These are phyloP conservation scores for Claviceps sorghi DNA, from an alignment of 2,329 filamentous ascomycete species.

Conservation along the genomic window DNA sequence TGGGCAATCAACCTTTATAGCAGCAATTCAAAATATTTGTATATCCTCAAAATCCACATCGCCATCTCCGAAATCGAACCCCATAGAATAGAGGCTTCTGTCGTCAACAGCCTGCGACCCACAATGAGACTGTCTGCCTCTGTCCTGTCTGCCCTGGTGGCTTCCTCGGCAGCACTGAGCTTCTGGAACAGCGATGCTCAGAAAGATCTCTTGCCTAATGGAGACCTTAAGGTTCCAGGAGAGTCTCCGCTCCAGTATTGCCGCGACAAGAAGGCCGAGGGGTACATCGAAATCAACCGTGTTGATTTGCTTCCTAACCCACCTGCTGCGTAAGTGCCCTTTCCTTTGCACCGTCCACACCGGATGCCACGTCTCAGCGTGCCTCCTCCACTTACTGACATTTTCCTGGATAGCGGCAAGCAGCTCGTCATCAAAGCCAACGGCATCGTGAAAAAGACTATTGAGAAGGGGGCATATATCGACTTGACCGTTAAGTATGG, in stretches of 20 bases:
- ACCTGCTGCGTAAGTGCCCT: slow-evolving; percentile 51
- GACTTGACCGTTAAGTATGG: slow-evolving; percentile 84
- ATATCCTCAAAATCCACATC: neutral
- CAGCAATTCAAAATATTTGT: neutral
- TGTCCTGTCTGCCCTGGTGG: slow-evolving; percentile 30
- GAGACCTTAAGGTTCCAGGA: slow-evolving; percentile 57
- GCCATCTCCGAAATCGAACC: neutral
- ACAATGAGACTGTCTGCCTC: slow-evolving; percentile 27
- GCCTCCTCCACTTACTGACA: slow-evolving; percentile 11
- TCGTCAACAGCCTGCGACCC: neutral
- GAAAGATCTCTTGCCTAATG: slow-evolving; percentile 27
- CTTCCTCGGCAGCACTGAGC: slow-evolving; percentile 30
- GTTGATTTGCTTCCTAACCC: slow-evolving; percentile 81
- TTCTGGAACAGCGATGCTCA: slow-evolving; percentile 21
- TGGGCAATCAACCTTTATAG: neutral
- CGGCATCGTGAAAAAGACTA: slow-evolving; percentile 57
- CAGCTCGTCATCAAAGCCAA: slow-evolving; percentile 64
- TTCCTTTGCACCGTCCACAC: neutral
- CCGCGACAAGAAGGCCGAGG: slow-evolving; percentile 43
- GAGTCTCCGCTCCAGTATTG: slow-evolving; percentile 78
- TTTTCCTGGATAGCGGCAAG: slow-evolving; percentile 44
- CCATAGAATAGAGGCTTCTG: neutral
- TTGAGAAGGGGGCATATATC: slow-evolving; percentile 69
- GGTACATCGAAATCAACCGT: slow-evolving; percentile 61
- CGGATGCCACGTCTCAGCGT: neutral